phyloP scores from a whole-genome alignment of 148 eudicot genomes.

The Fagopyrum esculentum region DNA sequence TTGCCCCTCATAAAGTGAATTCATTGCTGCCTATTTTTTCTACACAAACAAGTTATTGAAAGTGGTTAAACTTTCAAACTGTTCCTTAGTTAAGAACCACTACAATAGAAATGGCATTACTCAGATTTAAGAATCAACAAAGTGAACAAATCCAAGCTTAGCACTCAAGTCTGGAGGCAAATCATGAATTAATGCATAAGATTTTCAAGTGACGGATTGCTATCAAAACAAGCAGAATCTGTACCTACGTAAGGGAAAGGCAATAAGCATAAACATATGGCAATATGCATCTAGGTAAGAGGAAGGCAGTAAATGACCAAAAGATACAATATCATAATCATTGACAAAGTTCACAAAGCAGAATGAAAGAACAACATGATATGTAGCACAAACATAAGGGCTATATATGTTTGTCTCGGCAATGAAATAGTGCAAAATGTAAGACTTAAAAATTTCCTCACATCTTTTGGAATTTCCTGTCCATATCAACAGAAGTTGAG shows the following conservation, averaged over 20 bases:
- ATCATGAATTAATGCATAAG: background rate
- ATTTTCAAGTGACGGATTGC: background rate
- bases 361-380: background rate
- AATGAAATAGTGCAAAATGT: background rate
- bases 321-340: background rate
- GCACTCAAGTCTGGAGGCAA: background rate
- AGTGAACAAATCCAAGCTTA: background rate
- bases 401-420: background rate
- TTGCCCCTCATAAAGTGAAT: background rate
- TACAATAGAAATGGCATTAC: background rate
- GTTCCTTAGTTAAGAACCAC: background rate
- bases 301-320: background rate
- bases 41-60: background rate
- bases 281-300: background rate
- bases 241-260: background rate
- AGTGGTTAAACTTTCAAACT: background rate
- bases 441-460: slow-evolving; percentile 32
- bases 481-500: slow-evolving; percentile 34
- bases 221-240: background rate
- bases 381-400: too few species aligned
- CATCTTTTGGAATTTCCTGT: slow-evolving; percentile 63
- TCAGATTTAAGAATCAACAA: background rate
- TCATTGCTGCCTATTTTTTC: background rate
- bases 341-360: background rate
- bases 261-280: background rate